These are phyloP conservation scores for Monosporascus sp. DNA, from an alignment of 2,329 filamentous ascomycete species.

Conservation along the genomic window DNA sequence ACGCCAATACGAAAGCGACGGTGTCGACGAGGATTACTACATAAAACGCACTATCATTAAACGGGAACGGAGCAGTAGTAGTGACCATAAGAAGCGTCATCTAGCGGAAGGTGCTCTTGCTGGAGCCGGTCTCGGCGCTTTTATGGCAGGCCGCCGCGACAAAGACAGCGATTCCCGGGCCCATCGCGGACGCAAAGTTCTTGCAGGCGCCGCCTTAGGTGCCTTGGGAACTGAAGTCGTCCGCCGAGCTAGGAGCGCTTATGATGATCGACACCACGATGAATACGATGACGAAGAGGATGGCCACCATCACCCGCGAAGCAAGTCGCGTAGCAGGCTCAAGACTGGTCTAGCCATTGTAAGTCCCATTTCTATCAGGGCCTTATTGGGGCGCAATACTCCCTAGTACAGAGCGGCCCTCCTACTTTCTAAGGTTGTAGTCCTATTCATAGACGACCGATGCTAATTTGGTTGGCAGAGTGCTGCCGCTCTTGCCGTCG, in stretches of 20 bases:
- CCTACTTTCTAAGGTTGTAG: too few species aligned
- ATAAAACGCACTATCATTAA: conserved; percentile 41
- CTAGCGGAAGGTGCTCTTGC: conserved; percentile 61
- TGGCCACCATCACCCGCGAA: conserved; percentile 34
- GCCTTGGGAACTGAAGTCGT: conserved; percentile 57
- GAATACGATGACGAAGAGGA: conserved; percentile 29
- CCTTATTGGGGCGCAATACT: too few species aligned
- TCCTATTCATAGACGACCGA: not conserved
- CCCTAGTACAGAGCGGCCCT: too few species aligned
- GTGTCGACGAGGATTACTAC: conserved; percentile 41
- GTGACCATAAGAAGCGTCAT: conserved; percentile 49
- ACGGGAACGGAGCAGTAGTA: conserved; percentile 45
- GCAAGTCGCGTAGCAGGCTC: conserved; percentile 36
- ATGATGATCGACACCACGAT: conserved; percentile 46
- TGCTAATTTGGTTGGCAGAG: conserved; percentile 16
- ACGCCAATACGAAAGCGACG: conserved; percentile 31
- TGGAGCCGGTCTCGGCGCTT: conserved; percentile 55
- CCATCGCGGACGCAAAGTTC: conserved; percentile 51
- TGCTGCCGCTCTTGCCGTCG: conserved; percentile 57
- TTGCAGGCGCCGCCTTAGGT: conserved; percentile 57
- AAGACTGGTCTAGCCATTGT: conserved; percentile 59
- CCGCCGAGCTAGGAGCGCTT: conserved; percentile 55
- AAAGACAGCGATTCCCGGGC: conserved; percentile 42
- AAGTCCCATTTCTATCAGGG: conserved; percentile 10
- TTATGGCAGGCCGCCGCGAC: conserved; percentile 49